Percentiles rank a stretch among this genome's conserved stretches.
Conservation (phyloP, 768 basidiomycete genomes). For the Thelephora ganbajun region DNA sequence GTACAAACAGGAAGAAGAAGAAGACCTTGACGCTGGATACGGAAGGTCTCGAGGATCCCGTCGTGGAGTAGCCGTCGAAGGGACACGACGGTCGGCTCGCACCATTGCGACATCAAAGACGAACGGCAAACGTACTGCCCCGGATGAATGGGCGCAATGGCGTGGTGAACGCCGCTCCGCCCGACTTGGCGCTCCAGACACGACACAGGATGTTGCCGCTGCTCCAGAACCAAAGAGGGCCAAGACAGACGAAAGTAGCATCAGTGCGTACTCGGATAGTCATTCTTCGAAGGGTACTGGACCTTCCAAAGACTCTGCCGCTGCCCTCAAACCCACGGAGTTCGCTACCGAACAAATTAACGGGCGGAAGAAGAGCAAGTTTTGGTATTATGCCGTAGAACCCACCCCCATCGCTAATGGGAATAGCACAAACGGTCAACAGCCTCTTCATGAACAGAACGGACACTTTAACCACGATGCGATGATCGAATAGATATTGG, state of each 20-base stretch:
- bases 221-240: conserved; percentile 42
- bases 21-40: conserved; percentile 38
- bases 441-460: background rate
- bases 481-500: conserved; percentile 5
- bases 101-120: conserved; percentile 21
- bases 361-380: conserved; percentile 77
- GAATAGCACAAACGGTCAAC: conserved; percentile 9
- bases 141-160: conserved; percentile 45
- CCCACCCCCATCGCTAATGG: conserved; percentile 30
- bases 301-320: conserved; percentile 31
- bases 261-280: conserved; percentile 15
- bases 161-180: conserved; percentile 63
- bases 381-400: conserved; percentile 83
- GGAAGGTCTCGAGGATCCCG: conserved; percentile 18
- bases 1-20: conserved; percentile 55
- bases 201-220: conserved; percentile 26
- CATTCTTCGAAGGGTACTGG: conserved; percentile 11
- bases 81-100: conserved; percentile 28
- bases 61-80: conserved; percentile 6
- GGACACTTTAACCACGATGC: conserved; percentile 1
- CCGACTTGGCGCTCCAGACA: conserved; percentile 48
- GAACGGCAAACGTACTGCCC: conserved; percentile 33
- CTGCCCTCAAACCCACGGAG: conserved; percentile 58
- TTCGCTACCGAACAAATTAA: conserved; percentile 61
- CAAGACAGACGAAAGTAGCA: conserved; percentile 59